A percentile compares a stretch with the other conserved stretches of the same genome.
Conservation (phyloP, 306 rosid genomes). For the Trifolium subterraneum region DNA sequence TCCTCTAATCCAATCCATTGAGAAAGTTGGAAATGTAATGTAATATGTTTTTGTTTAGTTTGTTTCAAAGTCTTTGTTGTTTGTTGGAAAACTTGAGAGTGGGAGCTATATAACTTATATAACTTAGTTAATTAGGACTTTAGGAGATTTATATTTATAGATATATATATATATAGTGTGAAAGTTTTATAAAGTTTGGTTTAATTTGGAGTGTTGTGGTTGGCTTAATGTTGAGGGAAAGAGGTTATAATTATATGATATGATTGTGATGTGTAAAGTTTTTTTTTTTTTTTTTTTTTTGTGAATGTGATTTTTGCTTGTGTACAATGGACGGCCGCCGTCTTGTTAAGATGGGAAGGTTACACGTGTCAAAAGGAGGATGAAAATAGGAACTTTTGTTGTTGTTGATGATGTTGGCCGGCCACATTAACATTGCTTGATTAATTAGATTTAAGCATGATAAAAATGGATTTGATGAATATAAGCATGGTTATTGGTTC, state of each 20-base stretch:
- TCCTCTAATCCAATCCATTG: constrained; percentile 81
- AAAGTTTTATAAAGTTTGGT: constrained; percentile 24
- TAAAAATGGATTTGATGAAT: neutral
- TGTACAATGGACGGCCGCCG: constrained; percentile 74
- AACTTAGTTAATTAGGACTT: neutral
- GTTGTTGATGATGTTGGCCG: constrained; percentile 52
- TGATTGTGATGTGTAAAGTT: constrained; percentile 35
- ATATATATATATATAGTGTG: constrained; percentile 23
- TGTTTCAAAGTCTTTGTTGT: neutral
- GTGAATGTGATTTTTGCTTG: constrained; percentile 39
- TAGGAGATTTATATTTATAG: neutral
- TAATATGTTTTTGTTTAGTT: neutral
- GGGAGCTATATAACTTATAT: neutral
- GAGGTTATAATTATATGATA: neutral
- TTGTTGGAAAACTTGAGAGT: constrained; percentile 12
- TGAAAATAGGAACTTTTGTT: constrained; percentile 18
- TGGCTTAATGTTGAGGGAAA: constrained; percentile 44
- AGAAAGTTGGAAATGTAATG: no score
- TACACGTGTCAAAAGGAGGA: constrained; percentile 64
- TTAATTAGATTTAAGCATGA: constrained; percentile 16
- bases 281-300: neutral
- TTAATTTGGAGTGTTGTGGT: constrained; percentile 40
- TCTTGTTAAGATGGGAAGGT: constrained; percentile 35
- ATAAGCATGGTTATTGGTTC: neutral
- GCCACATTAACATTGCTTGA: constrained; percentile 43